Conservation (phyloP, 2,329 filamentous ascomycete species). For the Diaporthe amygdali region DNA sequence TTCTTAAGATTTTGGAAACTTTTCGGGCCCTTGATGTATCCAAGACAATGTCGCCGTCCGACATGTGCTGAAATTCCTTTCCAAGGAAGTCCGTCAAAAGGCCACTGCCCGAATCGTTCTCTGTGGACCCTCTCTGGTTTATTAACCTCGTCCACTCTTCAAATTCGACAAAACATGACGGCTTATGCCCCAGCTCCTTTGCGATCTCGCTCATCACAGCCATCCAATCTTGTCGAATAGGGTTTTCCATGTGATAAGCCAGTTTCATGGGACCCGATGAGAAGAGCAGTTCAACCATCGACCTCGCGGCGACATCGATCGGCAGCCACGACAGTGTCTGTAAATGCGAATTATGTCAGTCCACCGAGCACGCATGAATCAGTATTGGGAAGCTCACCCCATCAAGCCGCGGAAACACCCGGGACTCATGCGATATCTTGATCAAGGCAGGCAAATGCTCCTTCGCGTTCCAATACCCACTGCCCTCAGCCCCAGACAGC, state of each 20-base stretch:
- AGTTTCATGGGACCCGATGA: background rate
- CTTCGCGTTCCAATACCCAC: background rate
- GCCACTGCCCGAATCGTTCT: background rate
- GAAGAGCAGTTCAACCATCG: background rate
- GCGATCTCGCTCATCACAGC: background rate
- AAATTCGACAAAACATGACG: background rate
- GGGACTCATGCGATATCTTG: background rate
- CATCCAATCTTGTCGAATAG: background rate
- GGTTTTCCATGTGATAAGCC: background rate
- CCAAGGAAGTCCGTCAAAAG: background rate
- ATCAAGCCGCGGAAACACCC: background rate
- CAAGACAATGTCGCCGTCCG: background rate
- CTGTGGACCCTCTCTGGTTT: background rate
- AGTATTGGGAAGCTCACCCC: background rate
- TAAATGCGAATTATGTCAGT: background rate
- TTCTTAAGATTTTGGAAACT: background rate
- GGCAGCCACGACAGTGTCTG: background rate
- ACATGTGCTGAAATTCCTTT: background rate
- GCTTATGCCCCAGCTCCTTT: background rate
- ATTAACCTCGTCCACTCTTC: background rate
- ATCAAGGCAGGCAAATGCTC: background rate
- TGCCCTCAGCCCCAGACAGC: background rate
- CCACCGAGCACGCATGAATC: too few relatives aligned
- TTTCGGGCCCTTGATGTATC: background rate
- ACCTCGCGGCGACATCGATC: background rate